Base-by-base conservation (phyloP, 116 monocot species). In the Iris pallida region DNA sequence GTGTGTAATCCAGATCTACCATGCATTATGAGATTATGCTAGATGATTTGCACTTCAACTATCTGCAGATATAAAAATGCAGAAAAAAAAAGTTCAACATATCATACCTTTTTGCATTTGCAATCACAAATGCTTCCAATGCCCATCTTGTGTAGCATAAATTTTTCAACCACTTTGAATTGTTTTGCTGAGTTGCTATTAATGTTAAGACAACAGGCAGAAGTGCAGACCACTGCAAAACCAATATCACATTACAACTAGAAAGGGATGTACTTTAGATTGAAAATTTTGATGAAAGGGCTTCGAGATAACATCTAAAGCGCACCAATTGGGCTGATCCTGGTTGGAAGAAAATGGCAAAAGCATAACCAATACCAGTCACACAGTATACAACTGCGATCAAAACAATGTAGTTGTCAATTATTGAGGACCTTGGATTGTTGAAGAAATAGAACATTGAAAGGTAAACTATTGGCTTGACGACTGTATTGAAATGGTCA, bases 391-490 rank as follows among this genome's bases (percentile, higher is more conserved):
- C 82, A 16, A 89, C 82, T 13, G 89, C 73, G 44, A 85, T 53
- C 69, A 89, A 71, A 52, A 89, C 63, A 52, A 76, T 16, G 18
- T 82, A 82, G 68, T 85, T 30, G 30, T 30, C 30, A 30, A 30
- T 30, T 30, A 89, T 77, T 45, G 80, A 77, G 57, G 89, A 89
- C 63, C 89, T 75, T 16, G 82, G 82, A 53, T 85, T 85, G 72
- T 72, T 89, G 85, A 85, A 82, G 80, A 82, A 89, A 74, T 82
- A 89, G 56, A 89, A 89, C 85, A 89, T 89, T 40, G 85, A 89
- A 56, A 89, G 85, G 73, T 82, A 89, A 61, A 80, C 75, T 66
- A 89, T 77, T 4, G 89, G 85, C 57, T 85, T 89, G 58, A 89
- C 59, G 42, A 80, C 15, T 47, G 85, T 85, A 67, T 89, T 89